Evolutionary conservation across 306 rosid genomes (phyloP).

Genomic region (Vachellia pachyceras): DNA sequence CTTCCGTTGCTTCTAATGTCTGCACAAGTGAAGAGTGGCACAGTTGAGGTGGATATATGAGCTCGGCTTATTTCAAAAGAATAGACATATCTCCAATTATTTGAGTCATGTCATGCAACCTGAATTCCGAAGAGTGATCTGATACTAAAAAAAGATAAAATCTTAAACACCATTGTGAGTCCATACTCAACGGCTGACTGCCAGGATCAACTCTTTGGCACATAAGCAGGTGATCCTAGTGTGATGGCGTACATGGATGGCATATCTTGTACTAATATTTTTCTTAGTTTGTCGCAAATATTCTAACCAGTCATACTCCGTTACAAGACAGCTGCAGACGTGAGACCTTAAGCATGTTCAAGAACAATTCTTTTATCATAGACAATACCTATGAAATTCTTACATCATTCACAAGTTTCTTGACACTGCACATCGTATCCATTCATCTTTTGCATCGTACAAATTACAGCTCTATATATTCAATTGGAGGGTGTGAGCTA

Average conservation of each 20-base stretch:
- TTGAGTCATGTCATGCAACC: not conserved
- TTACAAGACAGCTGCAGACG: not conserved
- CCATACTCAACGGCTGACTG: not conserved
- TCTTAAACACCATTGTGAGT: not conserved
- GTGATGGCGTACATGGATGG: not conserved
- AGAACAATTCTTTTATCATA: not conserved
- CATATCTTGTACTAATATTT: not conserved
- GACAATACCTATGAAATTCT: not conserved
- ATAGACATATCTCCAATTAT: constrained; percentile 7
- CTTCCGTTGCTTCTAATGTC: constrained; percentile 64
- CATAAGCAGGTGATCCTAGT: not conserved
- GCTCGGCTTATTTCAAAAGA: constrained; percentile 20
- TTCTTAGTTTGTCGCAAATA: not conserved
- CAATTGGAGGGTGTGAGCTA: not conserved
- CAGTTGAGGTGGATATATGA: constrained; percentile 30
- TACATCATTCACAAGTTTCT: not conserved
- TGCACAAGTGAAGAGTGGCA: constrained; percentile 46
- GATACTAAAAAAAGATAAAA: not conserved
- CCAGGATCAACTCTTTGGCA: not conserved
- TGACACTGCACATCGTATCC: not conserved
- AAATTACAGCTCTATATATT: not conserved
- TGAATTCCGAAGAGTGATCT: not conserved
- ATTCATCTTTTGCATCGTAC: not conserved
- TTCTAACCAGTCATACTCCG: not conserved
- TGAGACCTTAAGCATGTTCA: not conserved